Evolutionary conservation across 192 early-diverging fungal species (phyloP), one percentile per base, ranked within the genome.

Genomic region (Dispira parvispora): DNA sequence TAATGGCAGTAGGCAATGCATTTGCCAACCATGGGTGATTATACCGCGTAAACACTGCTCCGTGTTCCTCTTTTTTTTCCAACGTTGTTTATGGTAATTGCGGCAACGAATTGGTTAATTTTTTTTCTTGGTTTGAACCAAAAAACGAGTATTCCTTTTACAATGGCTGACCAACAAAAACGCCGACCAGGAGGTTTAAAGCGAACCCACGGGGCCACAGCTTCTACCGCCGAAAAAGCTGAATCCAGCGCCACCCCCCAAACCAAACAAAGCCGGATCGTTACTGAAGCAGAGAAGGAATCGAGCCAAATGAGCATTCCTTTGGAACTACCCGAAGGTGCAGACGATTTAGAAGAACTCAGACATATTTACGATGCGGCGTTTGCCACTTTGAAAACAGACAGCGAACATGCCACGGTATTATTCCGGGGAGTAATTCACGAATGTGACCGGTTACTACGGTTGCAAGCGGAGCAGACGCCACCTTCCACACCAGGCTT

Each of bases 381-480:
- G 5, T 49, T 75, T 45, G 70, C 63, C 11, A 75, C 68, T 26
- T 64, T 73, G 45, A 16, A 67, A 47, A 53, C 45, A 8, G 72
- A 73, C 53, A 16, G 49, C 14, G 75, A 78, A 20, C 68, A 65
- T 6, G 78, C 78, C 0, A 2, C 69, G 0, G 68, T 69, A 4
- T 66, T 80, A 26, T 70, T 80, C 45, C 76, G 81, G 23, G 81
- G 81, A 23, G 71, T 75, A 25, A 69, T 82, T 32, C 81, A 82
- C 57, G 81, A 82, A 60, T 75, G 81, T 65, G 81, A 82, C 64
- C 71, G 77, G 32, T 61, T 80, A 12, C 68, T 82, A n/a, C 75
- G 77, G 2, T 23, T 69, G 43, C 60, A 68, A 52, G 64, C 70
- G 55, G 64, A 63, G 32, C 46, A 9, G 8, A 50, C 58, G 14